Evolutionary conservation across 148 eudicot genomes (phyloP).

Genomic region (Rhododendron henanense): DNA sequence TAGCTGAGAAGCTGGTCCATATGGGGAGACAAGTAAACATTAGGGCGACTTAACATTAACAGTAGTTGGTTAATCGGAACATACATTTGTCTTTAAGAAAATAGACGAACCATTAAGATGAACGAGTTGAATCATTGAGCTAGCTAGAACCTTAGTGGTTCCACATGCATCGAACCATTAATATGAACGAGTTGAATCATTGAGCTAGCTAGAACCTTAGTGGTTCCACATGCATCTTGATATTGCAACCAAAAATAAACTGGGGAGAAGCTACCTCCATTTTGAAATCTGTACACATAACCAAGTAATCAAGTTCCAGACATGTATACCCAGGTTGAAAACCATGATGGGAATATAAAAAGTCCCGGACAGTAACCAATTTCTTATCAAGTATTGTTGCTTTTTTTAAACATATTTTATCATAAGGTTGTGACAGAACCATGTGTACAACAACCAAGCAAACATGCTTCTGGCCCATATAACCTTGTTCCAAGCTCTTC

Average conservation of each 20-base stretch:
- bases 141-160: background rate
- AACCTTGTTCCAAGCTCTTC: constrained; percentile 7
- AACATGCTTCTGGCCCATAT: constrained; percentile 13
- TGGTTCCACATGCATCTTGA: background rate
- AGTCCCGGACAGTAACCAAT: too few relatives aligned
- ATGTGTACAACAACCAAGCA: constrained; percentile 27
- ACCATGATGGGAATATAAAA: background rate
- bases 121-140: background rate
- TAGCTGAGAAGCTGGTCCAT: background rate
- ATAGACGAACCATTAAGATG: background rate
- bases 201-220: background rate
- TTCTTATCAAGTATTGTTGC: background rate
- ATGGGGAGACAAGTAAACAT: background rate
- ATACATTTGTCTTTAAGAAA: too few relatives aligned
- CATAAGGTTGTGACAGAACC: constrained; percentile 6
- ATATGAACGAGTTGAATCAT: background rate
- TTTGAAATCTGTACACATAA: too few relatives aligned
- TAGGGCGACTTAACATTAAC: too few relatives aligned
- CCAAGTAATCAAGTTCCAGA: background rate
- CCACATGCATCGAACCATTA: background rate
- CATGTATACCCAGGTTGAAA: background rate
- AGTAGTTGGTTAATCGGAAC: too few relatives aligned
- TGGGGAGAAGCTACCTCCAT: too few relatives aligned
- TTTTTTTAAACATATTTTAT: background rate
- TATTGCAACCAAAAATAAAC: background rate